Base-by-base conservation (phyloP, 345 rosid genomes). In the Gossypium anomalum region DNA sequence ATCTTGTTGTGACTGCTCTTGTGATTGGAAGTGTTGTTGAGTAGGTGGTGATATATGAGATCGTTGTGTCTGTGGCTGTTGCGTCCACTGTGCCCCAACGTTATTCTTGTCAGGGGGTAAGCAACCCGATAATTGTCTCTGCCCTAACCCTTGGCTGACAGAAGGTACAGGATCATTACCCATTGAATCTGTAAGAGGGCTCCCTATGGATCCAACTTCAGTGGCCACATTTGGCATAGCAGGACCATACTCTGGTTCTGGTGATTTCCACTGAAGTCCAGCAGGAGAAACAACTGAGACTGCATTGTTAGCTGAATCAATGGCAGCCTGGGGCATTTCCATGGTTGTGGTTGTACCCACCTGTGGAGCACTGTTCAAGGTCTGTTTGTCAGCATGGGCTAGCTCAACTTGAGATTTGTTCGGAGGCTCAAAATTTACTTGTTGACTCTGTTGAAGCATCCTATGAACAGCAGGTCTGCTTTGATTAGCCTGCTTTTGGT, bases 401-500 rank as follows among this genome's bases (percentile, higher is more conserved):
- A 81, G 82, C 53, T 91, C 92, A 70, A 79, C 79, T 84, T 80
- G 90, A 78, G 93, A 78, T 85, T 89, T 93, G 77, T 73, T 80
- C 29, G 76, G 76, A 27, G 73, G 63, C 44, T 85, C 92, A 78
- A 87, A 61, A 80, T 77, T 88, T 76, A 76, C 77, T 48, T 81
- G 88, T 75, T 75, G 87, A 78, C 84, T 89, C 76, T 82, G 94
- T 48, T 84, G 89, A 82, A 80, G 81, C 82, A 83, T 80, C 87
- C 94, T 89, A 78, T 85, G 92, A 66, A 67, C 73, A 48, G 82
- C 75, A 77, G 86, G 57, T 61, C 86, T 94, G 75, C 80, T 79
- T 73, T 83, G 87, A 79, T 73, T 87, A 59, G 82, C 80, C 84
- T 89, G 95, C 84, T 91, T 92, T 76, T 85, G 89, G 52, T 81